Conservation (phyloP, 176 grass and related monocot genomes). For the Cenchrus americanus region DNA sequence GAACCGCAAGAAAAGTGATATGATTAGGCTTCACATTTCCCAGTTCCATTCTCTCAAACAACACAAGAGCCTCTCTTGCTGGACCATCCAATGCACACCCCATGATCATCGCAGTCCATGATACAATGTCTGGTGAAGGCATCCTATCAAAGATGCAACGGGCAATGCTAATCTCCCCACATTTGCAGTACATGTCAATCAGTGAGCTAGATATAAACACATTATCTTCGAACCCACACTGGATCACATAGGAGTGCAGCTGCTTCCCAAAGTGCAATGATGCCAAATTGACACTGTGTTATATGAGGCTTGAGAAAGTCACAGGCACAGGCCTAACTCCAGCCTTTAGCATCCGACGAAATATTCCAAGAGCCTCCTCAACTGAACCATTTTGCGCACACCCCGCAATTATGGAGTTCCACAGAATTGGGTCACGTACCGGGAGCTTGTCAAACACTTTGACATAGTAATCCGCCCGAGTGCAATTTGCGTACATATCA, state of each 20-base stretch:
- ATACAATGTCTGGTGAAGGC: slow-evolving; percentile 55
- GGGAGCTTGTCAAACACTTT: slow-evolving; percentile 57
- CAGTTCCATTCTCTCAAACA: slow-evolving; percentile 67
- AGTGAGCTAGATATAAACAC: slow-evolving; percentile 68
- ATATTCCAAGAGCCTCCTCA: slow-evolving; percentile 64
- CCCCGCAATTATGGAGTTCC: slow-evolving; percentile 69
- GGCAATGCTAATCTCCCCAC: slow-evolving; percentile 57
- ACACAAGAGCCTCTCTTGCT: slow-evolving; percentile 59
- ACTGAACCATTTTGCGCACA: slow-evolving; percentile 65
- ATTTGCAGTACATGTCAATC: slow-evolving; percentile 82
- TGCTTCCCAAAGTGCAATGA: slow-evolving; percentile 66
- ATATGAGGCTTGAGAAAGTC: slow-evolving; percentile 72
- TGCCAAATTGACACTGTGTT: slow-evolving; percentile 49
- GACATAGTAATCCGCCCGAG: slow-evolving; percentile 47
- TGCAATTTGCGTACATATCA: slow-evolving; percentile 72
- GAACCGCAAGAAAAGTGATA: slow-evolving; percentile 64
- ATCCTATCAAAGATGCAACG: slow-evolving; percentile 57
- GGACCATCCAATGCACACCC: slow-evolving; percentile 77
- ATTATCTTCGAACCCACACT: slow-evolving; percentile 48
- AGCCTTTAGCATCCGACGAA: slow-evolving; percentile 52
- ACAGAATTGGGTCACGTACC: slow-evolving; percentile 50
- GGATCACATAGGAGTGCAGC: slow-evolving; percentile 56
- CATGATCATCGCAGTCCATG: slow-evolving; percentile 80
- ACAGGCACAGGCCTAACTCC: slow-evolving; percentile 53
- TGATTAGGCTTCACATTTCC: slow-evolving; percentile 63